Evolutionary conservation across 2,329 filamentous ascomycete species (phyloP).

Genomic region (Pseudofabraea citricarpa): DNA sequence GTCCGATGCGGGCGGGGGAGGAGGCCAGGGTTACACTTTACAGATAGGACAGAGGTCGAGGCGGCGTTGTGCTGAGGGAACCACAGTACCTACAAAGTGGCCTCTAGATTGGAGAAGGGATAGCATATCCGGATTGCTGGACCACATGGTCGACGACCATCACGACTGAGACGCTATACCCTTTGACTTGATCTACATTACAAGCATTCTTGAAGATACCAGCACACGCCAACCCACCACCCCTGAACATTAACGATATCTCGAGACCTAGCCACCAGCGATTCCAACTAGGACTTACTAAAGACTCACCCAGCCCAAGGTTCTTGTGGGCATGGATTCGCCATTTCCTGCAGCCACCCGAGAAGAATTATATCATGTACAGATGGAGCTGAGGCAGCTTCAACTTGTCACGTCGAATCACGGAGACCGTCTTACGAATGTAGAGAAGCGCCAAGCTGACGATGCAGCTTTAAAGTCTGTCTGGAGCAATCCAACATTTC

Average conservation of each 20-base stretch:
- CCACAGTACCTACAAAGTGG: slow-evolving; percentile 1
- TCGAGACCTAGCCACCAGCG: not conserved
- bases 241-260: too few species aligned
- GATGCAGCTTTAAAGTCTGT: slow-evolving; percentile 73
- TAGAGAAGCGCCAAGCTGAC: slow-evolving; percentile 64
- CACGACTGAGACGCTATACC: too few species aligned
- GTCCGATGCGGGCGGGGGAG: slow-evolving; percentile 26
- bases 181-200: too few species aligned
- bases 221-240: not conserved
- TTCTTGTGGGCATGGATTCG: slow-evolving; percentile 53
- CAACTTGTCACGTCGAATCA: slow-evolving; percentile 59
- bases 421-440: slow-evolving; percentile 53
- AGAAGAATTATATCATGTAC: slow-evolving; percentile 63
- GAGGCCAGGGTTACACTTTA: slow-evolving; percentile 15
- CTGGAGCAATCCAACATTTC: slow-evolving; percentile 91
- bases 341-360: slow-evolving; percentile 52
- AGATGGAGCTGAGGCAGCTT: slow-evolving; percentile 67
- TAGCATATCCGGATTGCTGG: too few species aligned
- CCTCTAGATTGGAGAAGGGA: too few species aligned
- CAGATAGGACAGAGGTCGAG: slow-evolving; percentile 1
- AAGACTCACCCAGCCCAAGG: too few species aligned
- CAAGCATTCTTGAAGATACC: not conserved
- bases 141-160: too few species aligned
- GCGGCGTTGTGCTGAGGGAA: not conserved
- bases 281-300: too few species aligned